Conservation (phyloP, 1,139 yeast genomes). For the Candida glucosophila region DNA sequence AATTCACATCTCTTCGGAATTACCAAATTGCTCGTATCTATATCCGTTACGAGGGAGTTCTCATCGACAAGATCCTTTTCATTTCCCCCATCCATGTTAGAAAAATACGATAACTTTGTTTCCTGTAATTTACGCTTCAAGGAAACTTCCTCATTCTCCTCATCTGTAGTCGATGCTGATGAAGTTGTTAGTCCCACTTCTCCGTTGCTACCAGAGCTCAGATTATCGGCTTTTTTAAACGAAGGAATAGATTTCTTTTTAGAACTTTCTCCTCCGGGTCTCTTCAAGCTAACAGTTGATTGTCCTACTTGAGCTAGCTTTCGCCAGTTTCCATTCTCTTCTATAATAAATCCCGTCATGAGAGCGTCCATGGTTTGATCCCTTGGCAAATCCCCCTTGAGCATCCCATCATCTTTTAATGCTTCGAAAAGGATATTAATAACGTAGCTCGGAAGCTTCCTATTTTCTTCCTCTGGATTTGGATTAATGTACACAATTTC, state of each 20-base stretch:
- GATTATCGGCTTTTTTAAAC: slow-evolving; percentile 18
- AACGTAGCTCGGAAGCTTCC: slow-evolving; percentile 33
- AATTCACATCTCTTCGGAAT: slow-evolving; percentile 42
- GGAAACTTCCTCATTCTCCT: slow-evolving; percentile 29
- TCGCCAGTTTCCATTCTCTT: slow-evolving; percentile 29
- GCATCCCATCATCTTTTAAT: slow-evolving; percentile 38
- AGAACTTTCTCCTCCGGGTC: slow-evolving; percentile 8
- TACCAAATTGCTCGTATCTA: slow-evolving; percentile 25
- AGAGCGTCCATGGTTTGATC: slow-evolving; percentile 51
- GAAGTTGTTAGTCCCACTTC: slow-evolving; percentile 32
- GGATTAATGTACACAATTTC: slow-evolving; percentile 56
- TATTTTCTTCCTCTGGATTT: slow-evolving; percentile 29
- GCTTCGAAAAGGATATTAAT: slow-evolving; percentile 33
- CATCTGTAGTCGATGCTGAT: slow-evolving; percentile 28
- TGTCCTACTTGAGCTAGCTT: slow-evolving; percentile 32
- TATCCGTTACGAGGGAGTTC: slow-evolving; percentile 27
- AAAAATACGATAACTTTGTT: slow-evolving; percentile 43
- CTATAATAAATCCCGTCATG: slow-evolving; percentile 53
- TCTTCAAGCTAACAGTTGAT: slow-evolving; percentile 20
- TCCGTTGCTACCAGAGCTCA: too few species aligned
- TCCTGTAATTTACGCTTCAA: slow-evolving; percentile 38
- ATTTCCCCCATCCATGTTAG: slow-evolving; percentile 34
- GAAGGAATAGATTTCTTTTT: slow-evolving; percentile 13
- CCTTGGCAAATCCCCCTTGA: slow-evolving; percentile 44
- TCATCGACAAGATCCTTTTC: slow-evolving; percentile 38